These are phyloP conservation scores for Ascomycota sp. DNA, from an alignment of 2,329 filamentous ascomycete species.

Conservation along the genomic window DNA sequence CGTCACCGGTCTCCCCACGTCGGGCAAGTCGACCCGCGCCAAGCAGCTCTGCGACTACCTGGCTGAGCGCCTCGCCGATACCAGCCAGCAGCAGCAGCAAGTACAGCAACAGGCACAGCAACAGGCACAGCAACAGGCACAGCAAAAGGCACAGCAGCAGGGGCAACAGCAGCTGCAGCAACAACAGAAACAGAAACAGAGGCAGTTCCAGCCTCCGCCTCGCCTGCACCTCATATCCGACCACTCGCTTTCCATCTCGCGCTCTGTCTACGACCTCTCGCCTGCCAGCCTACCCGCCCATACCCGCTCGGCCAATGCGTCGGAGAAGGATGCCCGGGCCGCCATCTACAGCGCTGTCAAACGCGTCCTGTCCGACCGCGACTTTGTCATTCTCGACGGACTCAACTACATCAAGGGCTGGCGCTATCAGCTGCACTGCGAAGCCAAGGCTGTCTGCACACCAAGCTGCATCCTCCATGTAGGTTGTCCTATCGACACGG, in stretches of 20 bases:
- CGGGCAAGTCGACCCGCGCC: slow-evolving; percentile 44
- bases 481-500: slow-evolving; percentile 30
- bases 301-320: slow-evolving; percentile 45
- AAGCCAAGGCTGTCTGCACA: slow-evolving; percentile 58
- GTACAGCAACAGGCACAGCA: too few relatives aligned
- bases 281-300: slow-evolving; percentile 27
- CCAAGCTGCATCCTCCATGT: slow-evolving; percentile 52
- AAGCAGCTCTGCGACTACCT: slow-evolving; percentile 45
- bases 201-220: too few relatives aligned
- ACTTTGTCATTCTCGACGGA: slow-evolving; percentile 59
- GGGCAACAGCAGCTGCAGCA: too few relatives aligned
- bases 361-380: slow-evolving; percentile 44
- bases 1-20: slow-evolving; percentile 42
- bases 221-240: slow-evolving; percentile 56
- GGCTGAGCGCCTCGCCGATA: slow-evolving; percentile 26
- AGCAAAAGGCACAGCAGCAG: too few relatives aligned
- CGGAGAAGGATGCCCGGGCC: slow-evolving; percentile 65
- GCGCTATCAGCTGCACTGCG: slow-evolving; percentile 68
- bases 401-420: slow-evolving; percentile 81
- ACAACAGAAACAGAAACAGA: too few relatives aligned
- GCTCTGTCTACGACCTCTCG: slow-evolving; percentile 47
- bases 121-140: too few relatives aligned
- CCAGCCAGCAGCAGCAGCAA: slow-evolving; percentile 18
- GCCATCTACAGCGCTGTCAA: slow-evolving; percentile 58
- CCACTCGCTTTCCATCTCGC: slow-evolving; percentile 44